Conservation (phyloP, 2,329 filamentous ascomycete genomes). For the Penicillium decumbens region DNA sequence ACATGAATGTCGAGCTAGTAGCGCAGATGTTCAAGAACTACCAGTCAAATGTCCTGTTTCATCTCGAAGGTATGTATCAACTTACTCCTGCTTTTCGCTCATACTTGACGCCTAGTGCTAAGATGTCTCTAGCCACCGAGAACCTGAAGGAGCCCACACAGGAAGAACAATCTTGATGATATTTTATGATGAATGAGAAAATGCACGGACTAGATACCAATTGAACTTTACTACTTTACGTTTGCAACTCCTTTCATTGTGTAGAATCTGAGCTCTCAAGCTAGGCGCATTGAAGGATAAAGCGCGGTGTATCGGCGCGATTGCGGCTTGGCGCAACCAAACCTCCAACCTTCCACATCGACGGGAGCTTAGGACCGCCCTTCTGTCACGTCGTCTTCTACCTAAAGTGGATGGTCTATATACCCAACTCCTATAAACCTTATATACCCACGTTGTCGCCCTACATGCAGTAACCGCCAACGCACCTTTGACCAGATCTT, state of each 20-base stretch:
- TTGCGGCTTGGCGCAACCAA: constrained; percentile 8
- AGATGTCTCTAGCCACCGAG: constrained; percentile 63
- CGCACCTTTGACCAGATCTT: constrained; percentile 8
- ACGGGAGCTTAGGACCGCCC: constrained; percentile 3
- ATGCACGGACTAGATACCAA: constrained; percentile 1
- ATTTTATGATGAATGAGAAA: constrained; percentile 6
- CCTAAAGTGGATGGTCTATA: background rate
- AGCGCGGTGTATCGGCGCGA: background rate
- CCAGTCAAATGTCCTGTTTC: constrained; percentile 94
- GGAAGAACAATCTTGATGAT: background rate
- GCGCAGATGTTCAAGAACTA: constrained; percentile 99
- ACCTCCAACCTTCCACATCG: constrained; percentile 9
- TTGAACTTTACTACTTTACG: background rate
- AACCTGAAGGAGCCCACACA: constrained; percentile 69
- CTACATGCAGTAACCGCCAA: constrained; percentile 17
- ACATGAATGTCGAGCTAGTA: constrained; percentile 97
- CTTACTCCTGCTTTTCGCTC: background rate
- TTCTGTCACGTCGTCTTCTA: background rate
- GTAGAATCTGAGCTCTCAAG: background rate
- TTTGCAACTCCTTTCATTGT: background rate
- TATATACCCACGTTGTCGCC: background rate
- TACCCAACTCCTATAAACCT: background rate
- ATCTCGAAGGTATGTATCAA: constrained; percentile 71
- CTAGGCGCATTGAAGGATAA: background rate
- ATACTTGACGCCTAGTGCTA: background rate